phyloP scores from a whole-genome alignment of 768 basidiomycete species.

The Terana coerulea region DNA sequence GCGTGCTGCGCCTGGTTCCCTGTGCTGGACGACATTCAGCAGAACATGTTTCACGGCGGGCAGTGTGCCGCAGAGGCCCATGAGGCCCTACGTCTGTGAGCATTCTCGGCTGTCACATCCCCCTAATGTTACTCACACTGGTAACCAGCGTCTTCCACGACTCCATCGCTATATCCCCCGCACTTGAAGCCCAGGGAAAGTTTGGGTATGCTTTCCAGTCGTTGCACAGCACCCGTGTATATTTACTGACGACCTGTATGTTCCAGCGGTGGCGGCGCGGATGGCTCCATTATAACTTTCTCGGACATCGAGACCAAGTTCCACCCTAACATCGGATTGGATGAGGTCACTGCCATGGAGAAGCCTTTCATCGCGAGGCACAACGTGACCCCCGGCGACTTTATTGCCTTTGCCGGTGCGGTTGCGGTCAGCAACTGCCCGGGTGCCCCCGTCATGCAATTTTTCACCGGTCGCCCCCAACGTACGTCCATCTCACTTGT shows the following conservation, averaged over 20 bases:
- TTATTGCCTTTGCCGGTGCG: too few species aligned
- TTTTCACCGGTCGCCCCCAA: slow-evolving; percentile 15
- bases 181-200: slow-evolving; percentile 13
- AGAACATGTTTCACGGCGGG: slow-evolving; percentile 24
- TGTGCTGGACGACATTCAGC: slow-evolving; percentile 28
- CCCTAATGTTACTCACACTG: too few species aligned
- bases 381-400: too few species aligned
- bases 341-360: slow-evolving; percentile 37
- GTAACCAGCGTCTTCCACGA: too few species aligned
- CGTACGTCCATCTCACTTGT: not conserved
- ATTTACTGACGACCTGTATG: not conserved
- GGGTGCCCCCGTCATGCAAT: too few species aligned
- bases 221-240: too few species aligned
- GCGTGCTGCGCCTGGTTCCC: slow-evolving; percentile 31
- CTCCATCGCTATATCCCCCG: too few species aligned
- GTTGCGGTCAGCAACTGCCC: too few species aligned
- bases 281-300: slow-evolving; percentile 48
- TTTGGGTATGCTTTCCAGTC: slow-evolving; percentile 10
- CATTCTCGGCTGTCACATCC: too few species aligned
- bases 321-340: slow-evolving; percentile 38
- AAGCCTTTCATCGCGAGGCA: slow-evolving; percentile 32
- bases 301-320: slow-evolving; percentile 37
- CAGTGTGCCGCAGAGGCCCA: slow-evolving; percentile 28
- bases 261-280: slow-evolving; percentile 28
- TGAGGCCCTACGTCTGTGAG: slow-evolving; percentile 23